Percentiles rank a stretch among this genome's conserved stretches.
These are phyloP conservation scores for Phialemonium atrogriseum DNA, from an alignment of 2,329 filamentous ascomycete genomes.

Conservation along the genomic window DNA sequence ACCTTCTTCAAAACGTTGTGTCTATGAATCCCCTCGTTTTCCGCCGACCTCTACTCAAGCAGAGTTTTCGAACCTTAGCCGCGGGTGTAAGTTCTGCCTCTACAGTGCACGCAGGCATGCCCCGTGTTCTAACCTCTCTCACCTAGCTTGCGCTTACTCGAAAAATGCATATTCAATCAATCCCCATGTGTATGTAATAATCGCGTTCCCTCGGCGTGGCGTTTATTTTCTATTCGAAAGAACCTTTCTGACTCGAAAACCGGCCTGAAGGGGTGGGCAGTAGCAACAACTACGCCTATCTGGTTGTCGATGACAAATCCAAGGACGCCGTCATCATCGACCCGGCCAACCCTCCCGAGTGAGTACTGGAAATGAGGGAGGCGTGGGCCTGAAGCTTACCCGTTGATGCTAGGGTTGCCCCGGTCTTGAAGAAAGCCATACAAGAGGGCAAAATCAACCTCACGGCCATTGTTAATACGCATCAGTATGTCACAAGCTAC, in stretches of 20 bases:
- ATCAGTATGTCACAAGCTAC: slow-evolving; percentile 86
- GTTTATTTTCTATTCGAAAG: background rate
- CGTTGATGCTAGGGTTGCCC: slow-evolving; percentile 41
- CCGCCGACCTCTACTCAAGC: too few relatives aligned
- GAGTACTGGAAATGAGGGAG: slow-evolving; percentile 19
- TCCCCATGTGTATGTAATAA: slow-evolving; percentile 77
- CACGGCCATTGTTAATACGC: slow-evolving; percentile 88
- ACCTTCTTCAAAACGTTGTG: too few relatives aligned
- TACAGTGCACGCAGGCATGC: too few relatives aligned
- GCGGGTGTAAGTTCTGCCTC: background rate
- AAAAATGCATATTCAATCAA: slow-evolving; percentile 78
- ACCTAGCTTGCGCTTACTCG: slow-evolving; percentile 28
- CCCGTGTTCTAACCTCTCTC: slow-evolving; percentile 13
- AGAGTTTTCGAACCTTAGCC: too few relatives aligned
- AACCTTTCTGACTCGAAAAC: background rate
- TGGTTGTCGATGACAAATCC: slow-evolving; percentile 70
- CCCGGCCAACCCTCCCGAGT: slow-evolving; percentile 73
- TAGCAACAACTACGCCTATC: slow-evolving; percentile 78
- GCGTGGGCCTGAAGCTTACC: too few relatives aligned
- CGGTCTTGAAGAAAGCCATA: slow-evolving; percentile 65
- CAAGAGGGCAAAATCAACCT: slow-evolving; percentile 68
- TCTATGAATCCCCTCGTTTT: too few relatives aligned
- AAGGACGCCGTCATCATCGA: slow-evolving; percentile 74
- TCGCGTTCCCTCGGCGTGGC: too few relatives aligned
- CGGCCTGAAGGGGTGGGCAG: slow-evolving; percentile 57